Evolutionary conservation across 129 eudicot species (phyloP).

Genomic region (Glebionis coronaria): DNA sequence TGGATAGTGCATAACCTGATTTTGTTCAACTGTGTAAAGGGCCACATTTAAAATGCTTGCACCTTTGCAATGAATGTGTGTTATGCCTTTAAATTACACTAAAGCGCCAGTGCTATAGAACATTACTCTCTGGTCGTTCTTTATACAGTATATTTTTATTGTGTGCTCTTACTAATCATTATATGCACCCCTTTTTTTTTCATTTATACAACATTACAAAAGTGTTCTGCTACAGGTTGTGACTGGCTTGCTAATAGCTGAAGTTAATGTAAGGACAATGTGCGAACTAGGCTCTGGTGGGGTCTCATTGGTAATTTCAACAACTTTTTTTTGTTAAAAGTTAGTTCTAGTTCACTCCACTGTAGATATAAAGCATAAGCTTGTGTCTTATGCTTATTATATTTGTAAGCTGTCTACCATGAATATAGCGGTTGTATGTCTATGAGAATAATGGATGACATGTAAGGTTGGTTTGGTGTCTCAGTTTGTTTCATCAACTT

Average conservation of each 20-base stretch:
- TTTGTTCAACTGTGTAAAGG: too few species aligned
- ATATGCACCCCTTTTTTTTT: not conserved
- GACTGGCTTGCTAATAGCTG: conserved; percentile 91
- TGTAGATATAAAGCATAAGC: conserved; percentile 3
- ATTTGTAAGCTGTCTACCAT: not conserved
- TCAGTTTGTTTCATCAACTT: too few species aligned
- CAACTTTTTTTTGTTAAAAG: conserved; percentile 13
- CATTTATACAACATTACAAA: not conserved
- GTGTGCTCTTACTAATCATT: not conserved
- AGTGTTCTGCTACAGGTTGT: conserved; percentile 53
- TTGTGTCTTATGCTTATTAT: conserved; percentile 13
- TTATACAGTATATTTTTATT: not conserved
- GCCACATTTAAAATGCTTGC: not conserved
- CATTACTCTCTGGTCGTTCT: not conserved
- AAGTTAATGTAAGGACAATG: conserved; percentile 97
- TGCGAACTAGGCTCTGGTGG: conserved; percentile 96
- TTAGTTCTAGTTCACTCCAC: conserved; percentile 13
- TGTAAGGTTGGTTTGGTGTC: too few species aligned
- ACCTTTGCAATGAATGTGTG: not conserved
- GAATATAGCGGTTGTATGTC: too few species aligned
- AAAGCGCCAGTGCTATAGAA: not conserved
- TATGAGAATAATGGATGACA: too few species aligned
- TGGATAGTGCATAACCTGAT: too few species aligned
- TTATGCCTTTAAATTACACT: not conserved
- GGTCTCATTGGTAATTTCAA: conserved; percentile 78